These are phyloP conservation scores for Pseudogymnoascus sp. DNA, from an alignment of 2,329 filamentous ascomycete species.

Conservation along the genomic window DNA sequence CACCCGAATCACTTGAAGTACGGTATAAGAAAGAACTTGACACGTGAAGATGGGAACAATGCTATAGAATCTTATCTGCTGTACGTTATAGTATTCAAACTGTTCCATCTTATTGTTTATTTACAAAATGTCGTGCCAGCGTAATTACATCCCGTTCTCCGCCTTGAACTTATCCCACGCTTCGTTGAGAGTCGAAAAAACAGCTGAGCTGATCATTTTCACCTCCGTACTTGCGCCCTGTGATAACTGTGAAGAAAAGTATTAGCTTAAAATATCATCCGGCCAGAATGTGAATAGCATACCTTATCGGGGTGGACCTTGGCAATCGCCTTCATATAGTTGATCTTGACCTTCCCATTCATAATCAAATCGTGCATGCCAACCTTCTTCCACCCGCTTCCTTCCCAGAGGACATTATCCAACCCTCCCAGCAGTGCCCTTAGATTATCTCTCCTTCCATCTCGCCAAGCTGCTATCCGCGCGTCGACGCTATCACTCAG, in stretches of 20 bases:
- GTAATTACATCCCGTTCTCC: constrained; percentile 53
- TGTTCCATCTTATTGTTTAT: background rate
- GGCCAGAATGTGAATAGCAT: constrained; percentile 30
- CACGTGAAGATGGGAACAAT: background rate
- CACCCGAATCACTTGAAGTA: background rate
- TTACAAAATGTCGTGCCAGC: background rate
- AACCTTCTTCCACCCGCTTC: constrained; percentile 93
- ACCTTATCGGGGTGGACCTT: constrained; percentile 99
- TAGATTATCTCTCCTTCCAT: constrained; percentile 87
- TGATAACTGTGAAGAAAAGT: constrained; percentile 41
- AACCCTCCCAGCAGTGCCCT: constrained; percentile 80
- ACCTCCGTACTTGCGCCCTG: constrained; percentile 60
- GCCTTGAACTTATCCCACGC: constrained; percentile 68
- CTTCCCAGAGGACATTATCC: constrained; percentile 84
- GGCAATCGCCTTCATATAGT: constrained; percentile 98
- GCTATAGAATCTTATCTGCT: background rate
- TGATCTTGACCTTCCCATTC: constrained; percentile 90
- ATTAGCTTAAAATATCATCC: constrained; percentile 2
- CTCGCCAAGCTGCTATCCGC: constrained; percentile 71
- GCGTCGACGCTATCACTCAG: constrained; percentile 81
- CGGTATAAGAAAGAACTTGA: background rate
- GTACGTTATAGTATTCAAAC: background rate
- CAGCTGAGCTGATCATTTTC: constrained; percentile 55
- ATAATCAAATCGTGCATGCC: constrained; percentile 88
- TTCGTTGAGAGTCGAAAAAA: constrained; percentile 64